Evolutionary conservation across 75 land plant genomes (phyloP).

Genomic region (Azolla pinnata): DNA sequence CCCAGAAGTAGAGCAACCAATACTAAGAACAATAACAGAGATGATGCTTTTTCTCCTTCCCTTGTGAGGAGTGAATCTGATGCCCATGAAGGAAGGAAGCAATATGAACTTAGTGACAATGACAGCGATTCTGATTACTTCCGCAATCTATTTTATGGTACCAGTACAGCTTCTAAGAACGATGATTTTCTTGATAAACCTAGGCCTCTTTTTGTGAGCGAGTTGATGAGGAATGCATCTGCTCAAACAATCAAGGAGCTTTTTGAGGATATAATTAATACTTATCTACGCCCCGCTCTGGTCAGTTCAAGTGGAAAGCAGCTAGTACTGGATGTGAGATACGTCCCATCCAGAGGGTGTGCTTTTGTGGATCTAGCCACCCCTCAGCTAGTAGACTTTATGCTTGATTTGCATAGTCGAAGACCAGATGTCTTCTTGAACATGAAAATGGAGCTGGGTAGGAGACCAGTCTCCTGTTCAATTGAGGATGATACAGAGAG

Average conservation of each 20-base stretch:
- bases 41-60: neutral
- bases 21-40: too few relatives aligned
- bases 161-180: neutral
- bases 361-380: conserved; percentile 32
- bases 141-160: neutral
- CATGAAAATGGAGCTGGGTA: conserved; percentile 32
- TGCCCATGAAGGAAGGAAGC: neutral
- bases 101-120: neutral
- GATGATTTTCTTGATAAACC: conserved; percentile 12
- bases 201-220: conserved; percentile 24
- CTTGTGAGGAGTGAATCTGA: neutral
- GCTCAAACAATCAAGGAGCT: conserved; percentile 16
- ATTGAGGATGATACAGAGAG: neutral
- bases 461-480: conserved; percentile 7
- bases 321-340: conserved; percentile 26
- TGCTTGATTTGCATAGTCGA: conserved; percentile 26
- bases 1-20: conserved; percentile 1
- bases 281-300: conserved; percentile 17
- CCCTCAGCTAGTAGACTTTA: conserved; percentile 28
- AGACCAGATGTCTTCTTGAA: conserved; percentile 22
- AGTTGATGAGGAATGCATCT: conserved; percentile 21
- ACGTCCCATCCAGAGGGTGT: conserved; percentile 24
- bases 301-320: conserved; percentile 15
- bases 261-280: conserved; percentile 23
- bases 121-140: neutral